Percentiles rank a stretch among this genome's conserved stretches.
Conservation (phyloP, 169 alveolate genomes). For the Neospora caninum region DNA sequence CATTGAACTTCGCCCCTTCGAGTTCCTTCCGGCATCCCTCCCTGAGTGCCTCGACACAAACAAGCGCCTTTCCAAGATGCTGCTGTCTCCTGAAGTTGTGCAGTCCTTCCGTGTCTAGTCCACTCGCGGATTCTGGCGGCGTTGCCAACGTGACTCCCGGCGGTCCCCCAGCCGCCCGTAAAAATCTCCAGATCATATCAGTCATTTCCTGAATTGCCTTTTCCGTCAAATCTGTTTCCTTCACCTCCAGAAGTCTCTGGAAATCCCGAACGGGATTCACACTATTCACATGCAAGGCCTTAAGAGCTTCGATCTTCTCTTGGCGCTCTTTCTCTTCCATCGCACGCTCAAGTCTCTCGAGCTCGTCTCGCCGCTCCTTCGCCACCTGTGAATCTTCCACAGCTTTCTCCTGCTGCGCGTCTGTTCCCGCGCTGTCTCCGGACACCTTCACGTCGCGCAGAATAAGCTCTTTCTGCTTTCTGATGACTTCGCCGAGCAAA, state of each 20-base stretch:
- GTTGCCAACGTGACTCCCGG: background rate
- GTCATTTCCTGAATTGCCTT: constrained; percentile 42
- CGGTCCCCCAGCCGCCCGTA: constrained; percentile 16
- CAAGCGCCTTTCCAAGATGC: constrained; percentile 31
- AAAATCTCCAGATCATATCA: background rate
- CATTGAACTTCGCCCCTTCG: constrained; percentile 46
- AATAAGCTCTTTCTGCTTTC: background rate
- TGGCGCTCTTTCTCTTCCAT: constrained; percentile 8
- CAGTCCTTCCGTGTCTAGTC: background rate
- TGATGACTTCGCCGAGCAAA: background rate
- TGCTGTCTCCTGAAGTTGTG: constrained; percentile 10
- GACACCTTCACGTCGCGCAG: background rate
- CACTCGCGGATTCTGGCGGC: background rate
- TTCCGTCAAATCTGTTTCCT: constrained; percentile 40
- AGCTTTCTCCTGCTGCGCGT: background rate
- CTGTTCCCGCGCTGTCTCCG: background rate
- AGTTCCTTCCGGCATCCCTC: constrained; percentile 41
- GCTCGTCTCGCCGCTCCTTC: background rate
- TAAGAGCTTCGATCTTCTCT: background rate
- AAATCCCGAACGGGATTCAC: constrained; percentile 48
- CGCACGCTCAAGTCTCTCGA: background rate
- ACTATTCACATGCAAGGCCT: background rate
- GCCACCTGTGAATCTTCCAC: background rate
- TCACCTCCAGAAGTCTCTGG: constrained; percentile 9
- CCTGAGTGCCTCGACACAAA: constrained; percentile 41